phyloP scores from a whole-genome alignment of 2,329 filamentous ascomycete species.

The Arthrinium puccinioides region DNA sequence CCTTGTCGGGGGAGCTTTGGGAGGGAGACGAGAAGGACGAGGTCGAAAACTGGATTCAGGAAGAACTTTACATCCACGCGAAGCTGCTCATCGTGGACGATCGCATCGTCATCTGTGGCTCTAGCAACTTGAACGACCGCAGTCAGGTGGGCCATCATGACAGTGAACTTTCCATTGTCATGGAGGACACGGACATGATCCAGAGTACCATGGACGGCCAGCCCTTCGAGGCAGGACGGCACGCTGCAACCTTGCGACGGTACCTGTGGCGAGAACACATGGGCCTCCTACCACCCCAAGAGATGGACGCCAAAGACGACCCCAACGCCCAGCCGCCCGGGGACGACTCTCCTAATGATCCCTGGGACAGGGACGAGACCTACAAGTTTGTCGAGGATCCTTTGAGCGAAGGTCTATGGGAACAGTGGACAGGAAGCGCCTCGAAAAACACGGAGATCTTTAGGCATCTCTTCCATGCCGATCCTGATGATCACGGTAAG shows the following conservation, averaged over 20 bases:
- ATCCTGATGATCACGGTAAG: constrained; percentile 78
- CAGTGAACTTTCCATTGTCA: constrained; percentile 82
- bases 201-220: constrained; percentile 72
- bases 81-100: constrained; percentile 91
- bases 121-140: constrained; percentile 88
- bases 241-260: constrained; percentile 72
- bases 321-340: constrained; percentile 68
- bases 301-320: constrained; percentile 55
- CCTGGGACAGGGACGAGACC: constrained; percentile 49
- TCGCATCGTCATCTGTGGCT: constrained; percentile 74
- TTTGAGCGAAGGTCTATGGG: constrained; percentile 57
- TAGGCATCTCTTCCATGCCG: constrained; percentile 75
- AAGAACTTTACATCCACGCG: constrained; percentile 91
- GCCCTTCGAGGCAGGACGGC: constrained; percentile 69
- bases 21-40: constrained; percentile 69
- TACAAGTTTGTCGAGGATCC: constrained; percentile 66
- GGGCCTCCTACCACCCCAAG: constrained; percentile 69
- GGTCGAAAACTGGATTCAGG: constrained; percentile 83
- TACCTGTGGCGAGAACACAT: constrained; percentile 89
- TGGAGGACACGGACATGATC: constrained; percentile 72
- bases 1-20: constrained; percentile 64
- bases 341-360: constrained; percentile 58
- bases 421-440: constrained; percentile 62
- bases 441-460: constrained; percentile 68
- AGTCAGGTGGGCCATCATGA: constrained; percentile 84